A percentile compares a stretch with the other conserved stretches of the same genome.
Evolutionary conservation across 441 rosid species (phyloP).

Genomic region (Populus tomentosa): DNA sequence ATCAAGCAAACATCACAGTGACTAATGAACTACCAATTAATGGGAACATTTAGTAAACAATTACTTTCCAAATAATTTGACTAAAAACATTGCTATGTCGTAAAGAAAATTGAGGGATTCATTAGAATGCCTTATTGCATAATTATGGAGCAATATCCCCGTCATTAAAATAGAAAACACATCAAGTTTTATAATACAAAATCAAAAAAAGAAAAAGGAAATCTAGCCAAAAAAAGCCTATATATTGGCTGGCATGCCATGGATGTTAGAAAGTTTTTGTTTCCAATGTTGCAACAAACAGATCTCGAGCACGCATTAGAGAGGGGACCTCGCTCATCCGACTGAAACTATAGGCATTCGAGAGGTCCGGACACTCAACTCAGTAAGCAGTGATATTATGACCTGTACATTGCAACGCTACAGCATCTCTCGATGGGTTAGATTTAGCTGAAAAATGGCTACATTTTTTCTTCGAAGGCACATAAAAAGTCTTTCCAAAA

Average conservation of each 20-base stretch:
- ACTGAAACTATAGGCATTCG: background rate
- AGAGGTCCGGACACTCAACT: constrained; percentile 12
- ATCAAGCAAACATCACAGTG: constrained; percentile 30
- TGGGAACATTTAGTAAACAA: constrained; percentile 15
- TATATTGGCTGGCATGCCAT: background rate
- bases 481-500: background rate
- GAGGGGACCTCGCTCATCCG: background rate
- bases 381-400: background rate
- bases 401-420: background rate
- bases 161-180: constrained; percentile 29
- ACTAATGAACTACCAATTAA: constrained; percentile 37
- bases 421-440: background rate
- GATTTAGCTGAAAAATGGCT: background rate
- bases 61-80: constrained; percentile 18
- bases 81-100: background rate
- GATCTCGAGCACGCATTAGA: background rate
- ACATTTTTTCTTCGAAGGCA: background rate
- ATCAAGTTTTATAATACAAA: background rate
- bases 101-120: background rate
- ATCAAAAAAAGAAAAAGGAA: background rate
- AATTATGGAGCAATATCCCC: constrained; percentile 29
- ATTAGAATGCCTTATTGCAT: constrained; percentile 26
- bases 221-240: background rate
- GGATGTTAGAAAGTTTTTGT: background rate
- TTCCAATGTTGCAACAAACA: background rate